A percentile compares a stretch with the other conserved stretches of the same genome.
phyloP scores from a whole-genome alignment of 495 filamentous ascomycete genomes.

The Podospora tetraspora region DNA sequence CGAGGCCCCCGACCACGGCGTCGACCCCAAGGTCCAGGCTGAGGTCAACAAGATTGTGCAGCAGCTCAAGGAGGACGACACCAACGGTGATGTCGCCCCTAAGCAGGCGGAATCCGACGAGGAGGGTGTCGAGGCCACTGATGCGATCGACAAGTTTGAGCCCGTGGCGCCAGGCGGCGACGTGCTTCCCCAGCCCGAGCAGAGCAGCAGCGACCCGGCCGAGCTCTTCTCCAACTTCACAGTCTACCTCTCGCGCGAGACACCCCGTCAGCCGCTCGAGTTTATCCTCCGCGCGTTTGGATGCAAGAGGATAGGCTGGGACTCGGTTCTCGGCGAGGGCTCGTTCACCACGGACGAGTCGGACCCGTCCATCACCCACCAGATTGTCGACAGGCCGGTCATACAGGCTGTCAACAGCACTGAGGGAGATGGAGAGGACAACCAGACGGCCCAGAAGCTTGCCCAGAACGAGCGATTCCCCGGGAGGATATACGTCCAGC shows the following conservation, averaged over 20 bases:
- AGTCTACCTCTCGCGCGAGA: slow-evolving; percentile 90
- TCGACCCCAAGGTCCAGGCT: slow-evolving; percentile 50
- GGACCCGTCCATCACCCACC: slow-evolving; percentile 87
- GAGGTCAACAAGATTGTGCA: slow-evolving; percentile 51
- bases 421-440: slow-evolving; percentile 52
- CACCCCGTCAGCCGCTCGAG: slow-evolving; percentile 82
- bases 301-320: slow-evolving; percentile 95
- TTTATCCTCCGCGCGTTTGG: slow-evolving; percentile 93
- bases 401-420: slow-evolving; percentile 56
- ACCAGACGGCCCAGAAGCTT: slow-evolving; percentile 49
- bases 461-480: slow-evolving; percentile 64
- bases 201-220: slow-evolving; percentile 50
- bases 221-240: slow-evolving; percentile 80
- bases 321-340: slow-evolving; percentile 79
- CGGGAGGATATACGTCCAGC: slow-evolving; percentile 86
- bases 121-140: slow-evolving; percentile 40
- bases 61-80: slow-evolving; percentile 44
- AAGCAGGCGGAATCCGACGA: slow-evolving; percentile 49
- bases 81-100: slow-evolving; percentile 38
- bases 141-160: slow-evolving; percentile 84
- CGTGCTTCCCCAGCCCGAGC: slow-evolving; percentile 73
- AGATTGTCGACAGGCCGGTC: slow-evolving; percentile 84
- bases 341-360: slow-evolving; percentile 84
- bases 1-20: slow-evolving; percentile 40
- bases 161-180: slow-evolving; percentile 74